Evolutionary conservation across 2,329 filamentous ascomycete species (phyloP).

Genomic region (Gyromitra esculenta): DNA sequence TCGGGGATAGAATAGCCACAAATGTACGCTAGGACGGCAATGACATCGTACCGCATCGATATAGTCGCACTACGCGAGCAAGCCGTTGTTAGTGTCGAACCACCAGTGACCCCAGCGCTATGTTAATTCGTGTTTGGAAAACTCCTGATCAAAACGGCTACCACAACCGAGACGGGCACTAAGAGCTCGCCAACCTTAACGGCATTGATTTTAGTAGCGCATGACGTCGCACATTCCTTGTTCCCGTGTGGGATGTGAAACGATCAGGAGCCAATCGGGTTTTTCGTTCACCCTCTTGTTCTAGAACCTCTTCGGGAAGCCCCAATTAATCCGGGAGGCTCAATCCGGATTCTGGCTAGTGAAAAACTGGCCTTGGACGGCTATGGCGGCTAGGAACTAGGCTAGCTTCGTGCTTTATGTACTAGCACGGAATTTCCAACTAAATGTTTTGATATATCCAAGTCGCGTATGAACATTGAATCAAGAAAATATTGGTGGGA

Average conservation of each 20-base stretch:
- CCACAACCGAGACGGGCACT: conserved; percentile 38
- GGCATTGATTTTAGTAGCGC: conserved; percentile 25
- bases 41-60: not conserved
- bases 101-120: not conserved
- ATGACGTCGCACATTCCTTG: conserved; percentile 32
- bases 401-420: conserved; percentile 1
- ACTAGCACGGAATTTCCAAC: not conserved
- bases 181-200: conserved; percentile 10
- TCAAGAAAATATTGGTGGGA: not conserved
- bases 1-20: conserved; percentile 2
- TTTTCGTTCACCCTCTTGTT: conserved; percentile 20
- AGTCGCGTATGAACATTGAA: not conserved
- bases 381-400: conserved; percentile 38
- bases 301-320: conserved; percentile 40
- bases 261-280: conserved; percentile 31
- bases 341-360: not conserved
- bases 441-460: conserved; percentile 2
- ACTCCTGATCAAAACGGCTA: conserved; percentile 34
- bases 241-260: conserved; percentile 32
- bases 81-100: conserved; percentile 14
- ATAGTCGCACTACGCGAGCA: conserved; percentile 4
- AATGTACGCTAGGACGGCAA: conserved; percentile 10
- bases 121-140: conserved; percentile 11
- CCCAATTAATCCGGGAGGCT: conserved; percentile 20
- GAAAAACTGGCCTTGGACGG: conserved; percentile 9